Conservation (phyloP, 768 basidiomycete genomes). For the Kwoniella dendrophila region DNA sequence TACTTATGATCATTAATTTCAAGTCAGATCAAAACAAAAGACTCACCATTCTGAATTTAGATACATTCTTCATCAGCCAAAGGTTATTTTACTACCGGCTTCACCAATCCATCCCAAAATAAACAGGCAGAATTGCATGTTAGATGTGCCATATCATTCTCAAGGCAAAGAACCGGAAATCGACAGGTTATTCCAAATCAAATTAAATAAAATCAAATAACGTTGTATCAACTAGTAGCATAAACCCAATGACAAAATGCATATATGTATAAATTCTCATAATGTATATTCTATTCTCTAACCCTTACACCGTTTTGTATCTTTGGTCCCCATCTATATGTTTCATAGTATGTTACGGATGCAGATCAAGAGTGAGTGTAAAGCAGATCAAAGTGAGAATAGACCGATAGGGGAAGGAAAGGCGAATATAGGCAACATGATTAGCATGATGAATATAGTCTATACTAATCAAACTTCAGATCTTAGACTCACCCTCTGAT, state of each 20-base stretch:
- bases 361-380: too few species aligned
- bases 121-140: too few species aligned
- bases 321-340: constrained; percentile 45
- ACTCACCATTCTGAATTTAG: too few species aligned
- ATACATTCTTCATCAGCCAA: too few species aligned
- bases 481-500: constrained; percentile 42
- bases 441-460: constrained; percentile 3
- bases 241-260: neutral
- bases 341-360: neutral
- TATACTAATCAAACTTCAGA: too few species aligned
- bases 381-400: constrained; percentile 7
- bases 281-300: constrained; percentile 3
- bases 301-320: constrained; percentile 48
- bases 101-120: too few species aligned
- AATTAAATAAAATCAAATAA: neutral
- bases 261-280: constrained; percentile 12
- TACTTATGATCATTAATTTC: too few species aligned
- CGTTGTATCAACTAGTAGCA: neutral
- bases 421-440: neutral
- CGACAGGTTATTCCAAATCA: too few species aligned
- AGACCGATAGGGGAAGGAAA: neutral
- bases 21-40: too few species aligned
- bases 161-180: too few species aligned
- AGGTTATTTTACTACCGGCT: too few species aligned
- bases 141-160: too few species aligned